Percentiles rank a stretch among this genome's conserved stretches.
Evolutionary conservation across 768 basidiomycete species (phyloP).

Genomic region (Phaeolepiota aurea): DNA sequence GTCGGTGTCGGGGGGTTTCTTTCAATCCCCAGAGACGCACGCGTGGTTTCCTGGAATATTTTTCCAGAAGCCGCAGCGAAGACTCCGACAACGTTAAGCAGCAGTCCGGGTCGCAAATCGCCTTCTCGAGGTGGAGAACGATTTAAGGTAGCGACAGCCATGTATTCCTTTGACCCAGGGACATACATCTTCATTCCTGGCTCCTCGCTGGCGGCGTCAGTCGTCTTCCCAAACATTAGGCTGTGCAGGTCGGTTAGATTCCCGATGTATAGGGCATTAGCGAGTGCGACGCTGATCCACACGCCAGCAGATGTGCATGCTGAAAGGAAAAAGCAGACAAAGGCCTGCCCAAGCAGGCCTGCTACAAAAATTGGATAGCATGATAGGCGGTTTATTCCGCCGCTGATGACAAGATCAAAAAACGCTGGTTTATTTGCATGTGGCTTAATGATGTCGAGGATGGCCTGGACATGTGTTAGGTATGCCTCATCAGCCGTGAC

Average conservation of each 20-base stretch:
- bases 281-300: constrained; percentile 16
- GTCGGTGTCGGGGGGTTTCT: constrained; percentile 8
- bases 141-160: constrained; percentile 17
- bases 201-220: constrained; percentile 5
- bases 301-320: constrained; percentile 18
- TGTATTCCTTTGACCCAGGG: constrained; percentile 10
- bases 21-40: constrained; percentile 12
- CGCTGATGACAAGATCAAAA: constrained; percentile 10
- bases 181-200: constrained; percentile 12
- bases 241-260: constrained; percentile 15
- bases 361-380: constrained; percentile 15
- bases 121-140: constrained; percentile 14
- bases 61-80: constrained; percentile 15
- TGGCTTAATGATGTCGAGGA: constrained; percentile 10
- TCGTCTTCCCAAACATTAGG: constrained; percentile 12
- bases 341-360: constrained; percentile 14
- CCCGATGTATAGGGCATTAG: constrained; percentile 13
- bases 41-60: constrained; percentile 14
- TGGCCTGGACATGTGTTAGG: constrained; percentile 9
- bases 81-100: constrained; percentile 13
- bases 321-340: constrained; percentile 17
- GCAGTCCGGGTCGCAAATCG: constrained; percentile 13
- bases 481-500: constrained; percentile 13
- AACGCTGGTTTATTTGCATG: constrained; percentile 11
- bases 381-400: constrained; percentile 10